Conservation (phyloP, 768 basidiomycete genomes). For the Collybia sordida region DNA sequence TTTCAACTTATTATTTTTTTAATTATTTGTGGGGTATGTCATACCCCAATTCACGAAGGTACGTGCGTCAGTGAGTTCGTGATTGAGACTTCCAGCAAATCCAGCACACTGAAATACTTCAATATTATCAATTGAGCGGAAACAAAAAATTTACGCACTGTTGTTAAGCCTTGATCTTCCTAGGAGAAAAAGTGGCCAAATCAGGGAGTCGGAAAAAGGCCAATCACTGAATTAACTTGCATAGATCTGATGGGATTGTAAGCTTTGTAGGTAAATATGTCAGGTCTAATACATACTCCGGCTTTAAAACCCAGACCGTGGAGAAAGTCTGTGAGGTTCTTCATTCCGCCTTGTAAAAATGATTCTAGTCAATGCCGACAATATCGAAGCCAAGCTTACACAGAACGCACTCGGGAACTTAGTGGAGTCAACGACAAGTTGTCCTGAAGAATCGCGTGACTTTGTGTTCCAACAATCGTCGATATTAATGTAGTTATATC, state of each 20-base stretch:
- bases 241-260: too few species aligned
- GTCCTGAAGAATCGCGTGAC: slow-evolving; percentile 15
- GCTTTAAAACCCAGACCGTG: slow-evolving; percentile 23
- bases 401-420: slow-evolving; percentile 20
- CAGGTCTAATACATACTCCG: slow-evolving; percentile 14
- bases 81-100: slow-evolving; percentile 24
- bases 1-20: too few species aligned
- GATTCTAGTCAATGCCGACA: neutral
- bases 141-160: slow-evolving; percentile 8
- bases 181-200: slow-evolving; percentile 2
- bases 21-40: neutral
- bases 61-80: slow-evolving; percentile 24
- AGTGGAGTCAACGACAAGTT: slow-evolving; percentile 15
- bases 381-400: neutral
- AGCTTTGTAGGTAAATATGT: too few species aligned
- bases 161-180: slow-evolving; percentile 23
- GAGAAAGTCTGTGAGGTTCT: slow-evolving; percentile 21
- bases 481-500: slow-evolving; percentile 23
- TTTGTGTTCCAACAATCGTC: slow-evolving; percentile 26
- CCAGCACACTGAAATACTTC: slow-evolving; percentile 17
- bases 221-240: neutral
- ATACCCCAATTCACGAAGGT: slow-evolving; percentile 22
- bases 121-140: neutral
- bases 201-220: neutral
- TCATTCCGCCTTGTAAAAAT: slow-evolving; percentile 14